A percentile compares a stretch with the other conserved stretches of the same genome.
These are phyloP conservation scores for Jaminaea rosea DNA, from an alignment of 1,284 basidiomycete species.

Conservation along the genomic window DNA sequence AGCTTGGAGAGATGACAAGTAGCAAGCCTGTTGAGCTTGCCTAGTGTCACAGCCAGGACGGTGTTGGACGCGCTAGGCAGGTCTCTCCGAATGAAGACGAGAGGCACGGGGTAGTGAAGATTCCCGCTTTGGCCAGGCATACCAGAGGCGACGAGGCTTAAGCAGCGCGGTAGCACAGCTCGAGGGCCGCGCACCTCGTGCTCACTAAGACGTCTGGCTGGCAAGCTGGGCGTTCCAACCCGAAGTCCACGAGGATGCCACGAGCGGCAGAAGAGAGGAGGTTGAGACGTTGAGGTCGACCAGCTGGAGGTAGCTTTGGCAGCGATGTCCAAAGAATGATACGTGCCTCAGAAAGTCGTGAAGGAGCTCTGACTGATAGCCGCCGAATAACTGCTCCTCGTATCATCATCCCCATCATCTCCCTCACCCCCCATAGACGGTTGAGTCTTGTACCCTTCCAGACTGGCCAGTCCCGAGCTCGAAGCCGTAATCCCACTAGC, in stretches of 20 bases:
- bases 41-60: too few species aligned
- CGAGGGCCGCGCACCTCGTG: conserved; percentile 27
- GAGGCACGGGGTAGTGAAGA: too few species aligned
- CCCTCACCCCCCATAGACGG: conserved; percentile 15
- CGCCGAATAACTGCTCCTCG: conserved; percentile 29
- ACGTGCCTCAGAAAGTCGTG: conserved; percentile 27
- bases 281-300: too few species aligned
- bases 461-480: conserved; percentile 21
- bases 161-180: conserved; percentile 26
- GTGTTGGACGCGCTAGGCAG: too few species aligned
- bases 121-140: conserved; percentile 40
- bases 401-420: conserved; percentile 21
- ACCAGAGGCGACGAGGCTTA: conserved; percentile 24
- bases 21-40: too few species aligned
- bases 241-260: not conserved
- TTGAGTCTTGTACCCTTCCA: conserved; percentile 36
- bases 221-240: conserved; percentile 21
- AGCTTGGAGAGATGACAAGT: too few species aligned
- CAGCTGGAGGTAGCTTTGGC: not conserved
- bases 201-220: conserved; percentile 40
- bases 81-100: too few species aligned
- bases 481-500: too few species aligned
- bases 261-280: conserved; percentile 8
- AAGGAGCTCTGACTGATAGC: conserved; percentile 36
- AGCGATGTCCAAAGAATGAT: not conserved